phyloP scores from a whole-genome alignment of 805 yeast species.

The Zygoascus ofunaensis region DNA sequence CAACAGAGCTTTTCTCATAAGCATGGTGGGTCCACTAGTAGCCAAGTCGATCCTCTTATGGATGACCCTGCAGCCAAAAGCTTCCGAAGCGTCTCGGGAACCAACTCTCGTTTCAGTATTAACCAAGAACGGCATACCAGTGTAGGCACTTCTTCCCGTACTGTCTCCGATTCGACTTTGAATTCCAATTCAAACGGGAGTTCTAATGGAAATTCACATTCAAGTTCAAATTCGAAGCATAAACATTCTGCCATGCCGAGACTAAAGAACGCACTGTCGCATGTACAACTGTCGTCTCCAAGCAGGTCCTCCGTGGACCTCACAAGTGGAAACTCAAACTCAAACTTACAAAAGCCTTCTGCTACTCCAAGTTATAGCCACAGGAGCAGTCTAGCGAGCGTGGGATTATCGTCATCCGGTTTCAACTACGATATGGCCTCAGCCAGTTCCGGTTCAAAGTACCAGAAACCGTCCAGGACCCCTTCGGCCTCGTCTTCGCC shows the following conservation, averaged over 20 bases:
- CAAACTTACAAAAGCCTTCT: no score
- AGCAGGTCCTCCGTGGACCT: not conserved
- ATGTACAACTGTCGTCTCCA: slow-evolving; percentile 12
- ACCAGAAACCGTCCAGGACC: not conserved
- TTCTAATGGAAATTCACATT: no score
- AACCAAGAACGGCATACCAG: not conserved
- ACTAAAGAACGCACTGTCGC: slow-evolving; percentile 15
- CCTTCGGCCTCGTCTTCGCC: not conserved
- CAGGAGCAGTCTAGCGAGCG: no score
- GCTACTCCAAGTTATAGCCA: no score
- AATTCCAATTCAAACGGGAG: no score
- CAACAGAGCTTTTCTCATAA: not conserved
- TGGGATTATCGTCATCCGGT: no score
- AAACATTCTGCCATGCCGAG: slow-evolving; percentile 11
- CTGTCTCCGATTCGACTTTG: no score
- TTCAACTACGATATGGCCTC: not conserved
- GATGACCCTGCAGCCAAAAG: not conserved
- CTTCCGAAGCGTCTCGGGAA: not conserved
- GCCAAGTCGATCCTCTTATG: not conserved
- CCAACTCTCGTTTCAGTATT: not conserved
- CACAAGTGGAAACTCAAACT: no score
- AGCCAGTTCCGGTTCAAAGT: not conserved
- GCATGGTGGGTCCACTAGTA: not conserved
- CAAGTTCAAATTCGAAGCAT: not conserved
- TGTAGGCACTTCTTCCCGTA: not conserved